Base-by-base conservation (phyloP, 2,329 filamentous ascomycete genomes). In the Diaporthe destruens region DNA sequence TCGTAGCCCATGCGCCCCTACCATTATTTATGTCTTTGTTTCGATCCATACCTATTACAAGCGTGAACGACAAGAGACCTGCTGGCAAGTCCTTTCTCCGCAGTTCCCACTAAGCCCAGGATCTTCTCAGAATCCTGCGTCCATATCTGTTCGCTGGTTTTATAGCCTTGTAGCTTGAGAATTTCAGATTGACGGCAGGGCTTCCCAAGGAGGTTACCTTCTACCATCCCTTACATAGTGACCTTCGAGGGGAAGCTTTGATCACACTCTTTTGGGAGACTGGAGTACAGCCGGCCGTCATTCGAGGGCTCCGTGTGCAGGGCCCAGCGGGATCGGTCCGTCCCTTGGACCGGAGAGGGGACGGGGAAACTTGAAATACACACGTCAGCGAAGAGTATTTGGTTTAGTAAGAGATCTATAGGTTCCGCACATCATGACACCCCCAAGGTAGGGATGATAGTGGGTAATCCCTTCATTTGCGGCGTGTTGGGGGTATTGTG, bases 371-470 rank as follows among this genome's bases (percentile, higher is more conserved):
- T 56, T 36, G 11, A 8, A 16, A 9, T 57, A 2, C 4, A 8
- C 18, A 20, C 3, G 6, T 69, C 39, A 59, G 32, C 11, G 14
- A 14, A 55, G 5, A 11, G 0, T 11, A 6, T 7, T 34, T 5
- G 34, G 6, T 5, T 32, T 6, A 25, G 12, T 25, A 18, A 7
- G 7, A 36, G 3, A 8, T 12, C 6, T 6, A 3, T 9, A 14
- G 7, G 11, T 23, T 7, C 29, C 39, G n/a, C n/a, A 51, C 67
- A 59, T 69, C 11, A 69, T 23, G 23, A 36, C 34, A 29, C 59
- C 54, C 6, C 54, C 67, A n/a, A 69, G n/a, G n/a, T n/a, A 59
- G 8, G 54, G 29, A 51, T 69, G 59, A 8, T 59, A 69, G 18
- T 69, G 67, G 36, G 67, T 59, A 29, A 69, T 39, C 8, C 67